These are phyloP conservation scores for Fusarium hostae DNA, from an alignment of 2,329 filamentous ascomycete species.

Conservation along the genomic window DNA sequence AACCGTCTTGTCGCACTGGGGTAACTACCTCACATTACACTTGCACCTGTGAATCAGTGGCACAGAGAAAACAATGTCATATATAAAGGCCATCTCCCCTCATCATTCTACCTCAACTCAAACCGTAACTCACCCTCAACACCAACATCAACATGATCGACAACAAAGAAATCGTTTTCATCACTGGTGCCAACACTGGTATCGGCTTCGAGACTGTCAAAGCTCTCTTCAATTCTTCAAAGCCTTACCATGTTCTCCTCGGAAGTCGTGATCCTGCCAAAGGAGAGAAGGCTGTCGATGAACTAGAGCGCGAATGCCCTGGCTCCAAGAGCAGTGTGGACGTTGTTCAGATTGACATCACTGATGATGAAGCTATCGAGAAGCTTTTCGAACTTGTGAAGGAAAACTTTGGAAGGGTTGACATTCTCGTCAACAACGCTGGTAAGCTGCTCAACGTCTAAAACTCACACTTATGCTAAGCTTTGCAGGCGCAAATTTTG, in stretches of 20 bases:
- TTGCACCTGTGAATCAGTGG: slow-evolving; percentile 2
- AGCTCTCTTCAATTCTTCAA: slow-evolving; percentile 59
- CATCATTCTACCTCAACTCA: not conserved
- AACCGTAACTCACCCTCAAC: not conserved
- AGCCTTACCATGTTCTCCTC: slow-evolving; percentile 65
- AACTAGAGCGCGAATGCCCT: slow-evolving; percentile 55
- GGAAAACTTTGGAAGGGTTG: slow-evolving; percentile 57
- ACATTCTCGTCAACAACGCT: slow-evolving; percentile 68
- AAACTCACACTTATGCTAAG: not conserved
- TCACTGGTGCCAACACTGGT: slow-evolving; percentile 71
- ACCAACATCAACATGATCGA: slow-evolving; percentile 28
- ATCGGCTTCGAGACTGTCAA: slow-evolving; percentile 69
- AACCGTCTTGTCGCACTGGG: not conserved
- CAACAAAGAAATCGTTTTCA: slow-evolving; percentile 58
- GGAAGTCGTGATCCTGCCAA: slow-evolving; percentile 64
- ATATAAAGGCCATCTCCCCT: slow-evolving; percentile 4
- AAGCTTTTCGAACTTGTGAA: slow-evolving; percentile 56
- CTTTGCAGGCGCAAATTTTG: slow-evolving; percentile 55
- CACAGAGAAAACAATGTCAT: not conserved
- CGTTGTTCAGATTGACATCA: slow-evolving; percentile 63
- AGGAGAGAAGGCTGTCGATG: slow-evolving; percentile 58
- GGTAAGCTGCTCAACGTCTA: slow-evolving; percentile 48
- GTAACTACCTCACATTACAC: not conserved
- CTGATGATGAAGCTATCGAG: slow-evolving; percentile 63
- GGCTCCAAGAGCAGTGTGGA: slow-evolving; percentile 55